A percentile compares a stretch with the other conserved stretches of the same genome.
Evolutionary conservation across 768 basidiomycete genomes (phyloP).

Genomic region (Trametes elegans): DNA sequence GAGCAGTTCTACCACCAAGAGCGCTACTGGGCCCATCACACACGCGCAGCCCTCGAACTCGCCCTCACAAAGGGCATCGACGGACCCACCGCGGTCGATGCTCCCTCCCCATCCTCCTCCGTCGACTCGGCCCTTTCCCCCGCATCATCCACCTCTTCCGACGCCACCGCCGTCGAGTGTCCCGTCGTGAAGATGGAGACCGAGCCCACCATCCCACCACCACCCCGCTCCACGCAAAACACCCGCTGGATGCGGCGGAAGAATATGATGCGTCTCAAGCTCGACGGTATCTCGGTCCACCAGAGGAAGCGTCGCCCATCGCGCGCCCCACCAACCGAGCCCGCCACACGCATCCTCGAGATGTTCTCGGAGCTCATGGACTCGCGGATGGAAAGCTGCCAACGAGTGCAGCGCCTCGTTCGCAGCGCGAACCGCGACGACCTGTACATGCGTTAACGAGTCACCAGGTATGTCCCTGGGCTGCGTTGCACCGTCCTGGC

Average conservation of each 20-base stretch:
- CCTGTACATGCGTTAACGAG: slow-evolving; percentile 19
- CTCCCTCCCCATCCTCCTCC: slow-evolving; percentile 17
- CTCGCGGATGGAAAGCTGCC: slow-evolving; percentile 73
- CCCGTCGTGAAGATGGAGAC: slow-evolving; percentile 34
- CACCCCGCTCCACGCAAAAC: slow-evolving; percentile 13
- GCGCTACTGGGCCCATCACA: slow-evolving; percentile 69
- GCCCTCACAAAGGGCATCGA: slow-evolving; percentile 36
- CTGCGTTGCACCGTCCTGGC: background rate
- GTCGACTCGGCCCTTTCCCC: slow-evolving; percentile 20
- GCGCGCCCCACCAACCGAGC: slow-evolving; percentile 33
- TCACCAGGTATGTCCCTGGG: slow-evolving; percentile 10
- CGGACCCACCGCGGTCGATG: slow-evolving; percentile 22
- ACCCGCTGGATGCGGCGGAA: slow-evolving; percentile 59
- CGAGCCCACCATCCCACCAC: slow-evolving; percentile 20
- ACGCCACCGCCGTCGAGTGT: slow-evolving; percentile 15
- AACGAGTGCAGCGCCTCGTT: slow-evolving; percentile 59
- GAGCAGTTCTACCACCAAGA: slow-evolving; percentile 68
- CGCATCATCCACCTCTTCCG: slow-evolving; percentile 21
- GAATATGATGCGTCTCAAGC: slow-evolving; percentile 52
- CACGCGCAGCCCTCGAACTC: slow-evolving; percentile 58
- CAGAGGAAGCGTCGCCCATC: slow-evolving; percentile 29
- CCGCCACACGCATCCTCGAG: slow-evolving; percentile 54
- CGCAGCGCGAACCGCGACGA: slow-evolving; percentile 22
- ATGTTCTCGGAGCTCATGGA: slow-evolving; percentile 74
- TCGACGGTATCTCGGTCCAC: slow-evolving; percentile 42